Percentiles rank a stretch among this genome's conserved stretches.
phyloP scores from a whole-genome alignment of 2,329 filamentous ascomycete species.

The Fusarium haematococcum region DNA sequence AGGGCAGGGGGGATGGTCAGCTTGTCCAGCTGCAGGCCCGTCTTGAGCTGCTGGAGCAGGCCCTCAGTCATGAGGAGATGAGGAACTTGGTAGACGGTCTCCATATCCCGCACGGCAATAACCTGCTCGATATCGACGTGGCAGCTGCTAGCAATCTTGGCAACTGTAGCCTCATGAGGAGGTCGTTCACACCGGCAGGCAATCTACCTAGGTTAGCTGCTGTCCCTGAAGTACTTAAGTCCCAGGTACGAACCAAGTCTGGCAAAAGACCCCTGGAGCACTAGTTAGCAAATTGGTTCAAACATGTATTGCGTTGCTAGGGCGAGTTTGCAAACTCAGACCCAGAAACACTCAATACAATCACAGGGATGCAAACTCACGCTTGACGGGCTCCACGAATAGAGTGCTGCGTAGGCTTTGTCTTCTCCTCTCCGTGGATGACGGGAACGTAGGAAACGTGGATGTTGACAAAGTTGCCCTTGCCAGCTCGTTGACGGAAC shows the following conservation, averaged over 20 bases:
- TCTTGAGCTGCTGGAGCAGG: conserved; percentile 74
- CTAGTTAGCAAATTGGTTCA: background rate
- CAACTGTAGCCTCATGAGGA: conserved; percentile 78
- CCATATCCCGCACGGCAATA: conserved; percentile 88
- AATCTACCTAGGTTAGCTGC: conserved; percentile 65
- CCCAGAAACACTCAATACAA: background rate
- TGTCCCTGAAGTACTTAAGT: background rate
- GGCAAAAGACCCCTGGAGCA: background rate
- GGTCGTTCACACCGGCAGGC: conserved; percentile 89
- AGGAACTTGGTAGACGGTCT: conserved; percentile 93
- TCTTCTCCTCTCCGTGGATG: conserved; percentile 81
- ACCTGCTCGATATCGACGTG: conserved; percentile 89
- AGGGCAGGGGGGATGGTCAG: conserved; percentile 65
- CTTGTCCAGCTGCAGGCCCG: conserved; percentile 73
- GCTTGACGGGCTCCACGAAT: conserved; percentile 71
- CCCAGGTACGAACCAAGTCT: background rate
- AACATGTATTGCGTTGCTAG: background rate
- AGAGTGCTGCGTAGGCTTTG: conserved; percentile 94
- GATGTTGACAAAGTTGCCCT: conserved; percentile 87
- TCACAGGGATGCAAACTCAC: background rate
- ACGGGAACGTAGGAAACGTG: conserved; percentile 90
- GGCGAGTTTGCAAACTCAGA: background rate
- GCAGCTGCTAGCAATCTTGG: conserved; percentile 91
- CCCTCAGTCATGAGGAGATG: conserved; percentile 89
- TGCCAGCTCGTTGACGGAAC: conserved; percentile 77